Evolutionary conservation across 1,139 yeast species (phyloP).

Genomic region (Nakaseomyces uthaithaninus): DNA sequence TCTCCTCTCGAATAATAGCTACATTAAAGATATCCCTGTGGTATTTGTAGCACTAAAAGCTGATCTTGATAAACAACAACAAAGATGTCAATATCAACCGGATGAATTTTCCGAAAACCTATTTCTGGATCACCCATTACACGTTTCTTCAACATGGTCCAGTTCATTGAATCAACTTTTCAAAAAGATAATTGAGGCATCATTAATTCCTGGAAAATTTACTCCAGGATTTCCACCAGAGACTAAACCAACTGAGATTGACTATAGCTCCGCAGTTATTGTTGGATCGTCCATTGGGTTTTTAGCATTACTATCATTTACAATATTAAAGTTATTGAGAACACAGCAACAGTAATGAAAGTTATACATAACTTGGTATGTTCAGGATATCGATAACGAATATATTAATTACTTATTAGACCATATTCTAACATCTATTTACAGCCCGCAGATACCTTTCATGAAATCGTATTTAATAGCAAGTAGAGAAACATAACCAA

Average conservation of each 20-base stretch:
- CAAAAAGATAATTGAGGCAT: conserved; percentile 82
- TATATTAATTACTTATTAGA: too few species aligned
- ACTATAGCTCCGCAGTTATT: conserved; percentile 41
- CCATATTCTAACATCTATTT: too few species aligned
- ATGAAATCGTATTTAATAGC: too few species aligned
- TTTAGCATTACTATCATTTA: conserved; percentile 23
- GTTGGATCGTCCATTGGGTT: conserved; percentile 64
- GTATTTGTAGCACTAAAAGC: conserved; percentile 90
- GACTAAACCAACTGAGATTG: conserved; percentile 42
- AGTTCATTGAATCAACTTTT: conserved; percentile 78
- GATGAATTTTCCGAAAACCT: conserved; percentile 65
- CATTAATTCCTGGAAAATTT: conserved; percentile 64
- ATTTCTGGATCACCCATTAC: conserved; percentile 61
- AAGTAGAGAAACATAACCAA: too few species aligned
- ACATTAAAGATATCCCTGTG: conserved; percentile 64
- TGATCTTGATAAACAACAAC: conserved; percentile 91
- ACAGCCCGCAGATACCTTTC: too few species aligned
- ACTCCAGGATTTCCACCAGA: conserved; percentile 79
- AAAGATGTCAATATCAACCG: conserved; percentile 76
- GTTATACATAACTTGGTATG: not conserved
- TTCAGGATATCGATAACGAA: not conserved
- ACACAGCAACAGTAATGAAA: conserved; percentile 10
- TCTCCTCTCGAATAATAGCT: conserved; percentile 49
- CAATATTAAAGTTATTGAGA: conserved; percentile 18
- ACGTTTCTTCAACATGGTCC: conserved; percentile 84